Evolutionary conservation across 192 early-diverging fungal species (phyloP).

Genomic region (Mortierella antarctica): DNA sequence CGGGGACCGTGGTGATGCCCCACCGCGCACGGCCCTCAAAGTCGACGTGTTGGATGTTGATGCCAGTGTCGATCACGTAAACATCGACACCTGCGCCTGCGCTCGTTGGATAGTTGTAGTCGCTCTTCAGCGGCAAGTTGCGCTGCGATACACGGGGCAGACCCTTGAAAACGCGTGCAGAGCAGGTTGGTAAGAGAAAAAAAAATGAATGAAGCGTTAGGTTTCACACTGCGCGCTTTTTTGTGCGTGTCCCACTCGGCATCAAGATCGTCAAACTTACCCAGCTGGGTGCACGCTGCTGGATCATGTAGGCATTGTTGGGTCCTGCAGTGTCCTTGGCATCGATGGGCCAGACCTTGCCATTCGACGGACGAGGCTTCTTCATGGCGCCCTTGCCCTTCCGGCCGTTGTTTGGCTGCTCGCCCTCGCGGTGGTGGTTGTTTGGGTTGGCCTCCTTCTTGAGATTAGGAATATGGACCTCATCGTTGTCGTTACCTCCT

Average conservation of each 20-base stretch:
- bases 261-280: constrained; percentile 20
- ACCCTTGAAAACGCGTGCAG: constrained; percentile 48
- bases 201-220: not conserved
- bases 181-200: not conserved
- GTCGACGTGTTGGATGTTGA: constrained; percentile 60
- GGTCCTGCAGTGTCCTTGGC: constrained; percentile 16
- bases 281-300: constrained; percentile 40
- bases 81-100: constrained; percentile 70
- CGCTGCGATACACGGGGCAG: constrained; percentile 57
- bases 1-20: constrained; percentile 56
- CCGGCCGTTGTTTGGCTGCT: not conserved
- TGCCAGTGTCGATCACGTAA: constrained; percentile 76
- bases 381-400: not conserved
- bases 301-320: constrained; percentile 34
- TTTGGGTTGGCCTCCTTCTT: not conserved
- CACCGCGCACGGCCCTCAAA: constrained; percentile 67
- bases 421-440: not conserved
- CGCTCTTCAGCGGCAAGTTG: constrained; percentile 58
- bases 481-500: not conserved
- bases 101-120: constrained; percentile 64
- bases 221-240: not conserved
- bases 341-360: constrained; percentile 9
- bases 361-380: constrained; percentile 16
- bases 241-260: no score
- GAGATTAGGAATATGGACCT: constrained; percentile 23